Evolutionary conservation across 768 basidiomycete species (phyloP), one percentile per base, ranked within the genome.

Genomic region (Rhodotorula kratochvilovae): DNA sequence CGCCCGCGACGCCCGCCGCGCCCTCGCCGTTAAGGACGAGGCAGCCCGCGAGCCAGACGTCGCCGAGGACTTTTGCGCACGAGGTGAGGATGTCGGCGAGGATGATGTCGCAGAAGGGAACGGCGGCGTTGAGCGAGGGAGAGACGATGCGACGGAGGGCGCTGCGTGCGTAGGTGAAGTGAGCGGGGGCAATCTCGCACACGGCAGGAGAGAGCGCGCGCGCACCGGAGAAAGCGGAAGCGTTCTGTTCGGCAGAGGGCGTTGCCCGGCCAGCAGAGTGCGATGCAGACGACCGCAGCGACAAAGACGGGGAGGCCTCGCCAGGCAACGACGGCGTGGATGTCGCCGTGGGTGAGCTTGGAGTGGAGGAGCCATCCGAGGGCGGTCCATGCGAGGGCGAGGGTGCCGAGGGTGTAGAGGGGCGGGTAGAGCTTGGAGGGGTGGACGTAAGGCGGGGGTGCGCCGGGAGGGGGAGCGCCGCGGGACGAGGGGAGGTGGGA

Each of bases 71-170:
- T 82, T 96, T 97, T 46, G 96, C 94, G 78, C 91, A 95, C 4
- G 94, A 97, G 3, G 96, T 99, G 77, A 94, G 86, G 71, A 98
- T 87, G 84, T 98, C 96, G 69, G 95, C 94, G 68, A 95, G 87
- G 55, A 98, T 86, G 33, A 99, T 87, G 79, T 99, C 96, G 39
- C 88, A 87, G 81, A 99, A 99, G 79, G 88, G 87, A 51, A 92
- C 84, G 10, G 88, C 86, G 53, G 83, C 83, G 63, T 84, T 83
- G 51, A 83, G 77, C 1, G 86, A 81, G n/a, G 89, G 85, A 61
- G 88, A 85, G 33, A 92, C 76, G 78, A 92, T 96, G 72, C 95
- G 85, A 56, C 85, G 83, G 55, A 92, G 78, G 21, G 89, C n/a
- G n/a, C n/a, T n/a, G n/a, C n/a, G n/a, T n/a, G n/a, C n/a, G n/a